Conservation (phyloP, 306 rosid species). For the Styphnolobium japonicum region DNA sequence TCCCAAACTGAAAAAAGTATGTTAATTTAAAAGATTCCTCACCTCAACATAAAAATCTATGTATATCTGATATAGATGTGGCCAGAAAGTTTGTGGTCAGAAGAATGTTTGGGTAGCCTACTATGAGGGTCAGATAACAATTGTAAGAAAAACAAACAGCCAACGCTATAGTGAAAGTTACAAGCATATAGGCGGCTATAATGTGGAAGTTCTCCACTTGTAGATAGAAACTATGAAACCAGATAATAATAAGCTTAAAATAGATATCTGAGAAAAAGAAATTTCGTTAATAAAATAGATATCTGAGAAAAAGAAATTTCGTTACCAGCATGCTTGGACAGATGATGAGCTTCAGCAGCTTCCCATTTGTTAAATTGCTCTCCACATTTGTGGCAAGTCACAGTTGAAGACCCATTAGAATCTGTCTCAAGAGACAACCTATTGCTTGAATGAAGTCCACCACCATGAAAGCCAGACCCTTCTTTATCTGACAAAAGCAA, state of each 20-base stretch:
- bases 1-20: slow-evolving; percentile 19
- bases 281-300: slow-evolving; percentile 25
- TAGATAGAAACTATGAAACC: neutral
- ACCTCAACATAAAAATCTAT: slow-evolving; percentile 6
- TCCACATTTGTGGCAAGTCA: slow-evolving; percentile 89
- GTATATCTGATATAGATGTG: neutral
- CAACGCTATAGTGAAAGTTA: neutral
- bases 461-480: slow-evolving; percentile 40
- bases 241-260: slow-evolving; percentile 8
- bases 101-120: slow-evolving; percentile 21
- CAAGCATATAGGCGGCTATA: neutral
- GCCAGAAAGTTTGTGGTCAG: slow-evolving; percentile 34
- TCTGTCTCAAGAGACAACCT: slow-evolving; percentile 55
- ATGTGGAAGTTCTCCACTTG: neutral
- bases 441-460: slow-evolving; percentile 50
- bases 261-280: neutral
- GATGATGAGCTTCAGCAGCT: slow-evolving; percentile 91
- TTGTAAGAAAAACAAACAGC: neutral
- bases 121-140: slow-evolving; percentile 25
- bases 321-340: slow-evolving; percentile 90
- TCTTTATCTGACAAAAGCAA: slow-evolving; percentile 53
- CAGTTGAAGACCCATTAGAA: slow-evolving; percentile 46
- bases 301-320: neutral
- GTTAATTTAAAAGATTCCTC: slow-evolving; percentile 26
- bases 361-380: slow-evolving; percentile 86